Evolutionary conservation across 2,329 filamentous ascomycete species (phyloP).

Genomic region (Plenodomus tracheiphilus): DNA sequence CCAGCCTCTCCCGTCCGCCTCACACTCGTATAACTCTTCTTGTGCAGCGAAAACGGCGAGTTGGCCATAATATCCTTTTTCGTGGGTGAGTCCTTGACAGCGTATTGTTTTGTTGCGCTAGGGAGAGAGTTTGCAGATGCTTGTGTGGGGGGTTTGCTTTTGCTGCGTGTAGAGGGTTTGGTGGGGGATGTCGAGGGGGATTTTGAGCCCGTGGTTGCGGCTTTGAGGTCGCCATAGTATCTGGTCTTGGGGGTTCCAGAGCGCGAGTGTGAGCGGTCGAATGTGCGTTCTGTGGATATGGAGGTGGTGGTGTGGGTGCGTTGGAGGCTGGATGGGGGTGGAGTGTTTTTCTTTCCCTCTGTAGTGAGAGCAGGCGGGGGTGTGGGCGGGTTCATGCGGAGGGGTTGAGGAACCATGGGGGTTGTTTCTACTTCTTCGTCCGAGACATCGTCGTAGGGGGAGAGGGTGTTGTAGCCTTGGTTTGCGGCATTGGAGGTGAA

Average conservation of each 20-base stretch:
- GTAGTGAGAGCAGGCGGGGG: slow-evolving; percentile 37
- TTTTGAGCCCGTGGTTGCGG: slow-evolving; percentile 42
- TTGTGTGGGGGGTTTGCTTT: neutral
- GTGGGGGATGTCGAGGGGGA: slow-evolving; percentile 31
- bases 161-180: slow-evolving; percentile 19
- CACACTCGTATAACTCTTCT: slow-evolving; percentile 38
- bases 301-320: slow-evolving; percentile 31
- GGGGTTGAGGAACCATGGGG: slow-evolving; percentile 45
- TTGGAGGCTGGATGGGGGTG: slow-evolving; percentile 20
- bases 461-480: slow-evolving; percentile 34
- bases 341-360: slow-evolving; percentile 17
- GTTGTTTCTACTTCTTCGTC: slow-evolving; percentile 31
- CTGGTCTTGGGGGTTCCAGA: slow-evolving; percentile 46
- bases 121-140: slow-evolving; percentile 29
- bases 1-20: slow-evolving; percentile 37
- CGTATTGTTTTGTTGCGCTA: slow-evolving; percentile 37
- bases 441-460: slow-evolving; percentile 31
- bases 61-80: slow-evolving; percentile 14
- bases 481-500: slow-evolving; percentile 26
- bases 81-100: slow-evolving; percentile 2
- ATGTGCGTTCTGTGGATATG: slow-evolving; percentile 34
- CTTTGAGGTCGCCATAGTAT: slow-evolving; percentile 53
- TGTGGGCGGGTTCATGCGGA: slow-evolving; percentile 53
- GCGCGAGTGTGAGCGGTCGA: slow-evolving; percentile 33
- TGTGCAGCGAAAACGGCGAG: slow-evolving; percentile 37